phyloP scores from a whole-genome alignment of 1,139 yeast genomes.

The Magnusiomyces magnusii region DNA sequence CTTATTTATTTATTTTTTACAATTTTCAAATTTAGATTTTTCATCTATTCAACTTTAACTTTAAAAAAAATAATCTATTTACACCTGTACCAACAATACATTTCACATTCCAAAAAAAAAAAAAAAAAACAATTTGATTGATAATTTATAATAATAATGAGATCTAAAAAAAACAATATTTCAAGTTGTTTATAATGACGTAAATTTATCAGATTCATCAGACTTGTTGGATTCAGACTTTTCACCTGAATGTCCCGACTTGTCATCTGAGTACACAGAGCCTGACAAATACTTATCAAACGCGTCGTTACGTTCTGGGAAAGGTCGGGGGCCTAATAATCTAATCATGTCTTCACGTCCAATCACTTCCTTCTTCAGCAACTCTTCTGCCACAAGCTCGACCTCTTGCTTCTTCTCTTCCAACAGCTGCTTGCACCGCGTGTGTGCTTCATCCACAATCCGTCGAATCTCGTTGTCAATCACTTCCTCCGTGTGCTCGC shows the following conservation, averaged over 20 bases:
- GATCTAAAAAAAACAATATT: no score
- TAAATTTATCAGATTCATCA: no score
- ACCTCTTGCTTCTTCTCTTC: constrained; percentile 67
- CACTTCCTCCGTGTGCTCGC: constrained; percentile 71
- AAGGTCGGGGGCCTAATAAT: constrained; percentile 81
- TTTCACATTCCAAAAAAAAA: no score
- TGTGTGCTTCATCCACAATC: constrained; percentile 72
- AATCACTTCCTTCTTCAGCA: constrained; percentile 74
- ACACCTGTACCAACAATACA: no score
- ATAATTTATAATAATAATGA: no score
- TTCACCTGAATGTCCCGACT: not conserved
- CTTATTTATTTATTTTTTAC: no score
- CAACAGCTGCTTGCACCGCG: constrained; percentile 57
- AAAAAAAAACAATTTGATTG: no score
- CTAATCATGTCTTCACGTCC: constrained; percentile 89
- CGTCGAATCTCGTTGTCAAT: constrained; percentile 82
- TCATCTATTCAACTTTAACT: no score
- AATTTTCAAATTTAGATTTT: no score
- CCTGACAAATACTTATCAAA: constrained; percentile 65
- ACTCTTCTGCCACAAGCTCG: constrained; percentile 76
- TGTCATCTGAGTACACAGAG: constrained; percentile 4
- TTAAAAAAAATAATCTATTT: no score
- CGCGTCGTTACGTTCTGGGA: constrained; percentile 84
- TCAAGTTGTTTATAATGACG: no score
- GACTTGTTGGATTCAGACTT: not conserved